Evolutionary conservation across 2,329 filamentous ascomycete species (phyloP).

Genomic region (Aureobasidium sp.): DNA sequence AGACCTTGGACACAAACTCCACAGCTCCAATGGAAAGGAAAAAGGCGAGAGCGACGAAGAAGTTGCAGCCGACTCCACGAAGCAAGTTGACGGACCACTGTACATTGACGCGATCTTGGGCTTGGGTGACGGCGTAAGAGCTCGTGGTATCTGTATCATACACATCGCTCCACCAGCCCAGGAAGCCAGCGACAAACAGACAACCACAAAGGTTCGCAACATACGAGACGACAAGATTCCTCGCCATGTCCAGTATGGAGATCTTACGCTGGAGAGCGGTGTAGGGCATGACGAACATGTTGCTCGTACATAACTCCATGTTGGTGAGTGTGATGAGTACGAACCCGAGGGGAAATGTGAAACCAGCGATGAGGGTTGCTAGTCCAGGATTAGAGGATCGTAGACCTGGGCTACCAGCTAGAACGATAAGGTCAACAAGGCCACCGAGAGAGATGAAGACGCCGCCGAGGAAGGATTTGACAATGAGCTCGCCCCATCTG

Average conservation of each 20-base stretch:
- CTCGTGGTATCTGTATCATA: slow-evolving; percentile 17
- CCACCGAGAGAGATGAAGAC: slow-evolving; percentile 31
- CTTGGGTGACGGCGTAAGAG: slow-evolving; percentile 7
- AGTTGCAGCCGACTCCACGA: slow-evolving; percentile 25
- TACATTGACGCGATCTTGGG: neutral
- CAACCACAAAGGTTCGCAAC: slow-evolving; percentile 17
- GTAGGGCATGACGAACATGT: slow-evolving; percentile 21
- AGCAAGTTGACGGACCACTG: slow-evolving; percentile 20
- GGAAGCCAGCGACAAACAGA: slow-evolving; percentile 19
- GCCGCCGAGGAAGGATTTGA: slow-evolving; percentile 28
- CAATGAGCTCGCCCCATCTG: slow-evolving; percentile 26
- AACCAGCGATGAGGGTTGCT: slow-evolving; percentile 16
- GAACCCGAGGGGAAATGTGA: slow-evolving; percentile 19
- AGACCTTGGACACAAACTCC: slow-evolving; percentile 23
- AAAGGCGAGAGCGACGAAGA: slow-evolving; percentile 22
- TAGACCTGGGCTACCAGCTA: slow-evolving; percentile 24
- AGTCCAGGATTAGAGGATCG: slow-evolving; percentile 18
- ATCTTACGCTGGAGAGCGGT: slow-evolving; percentile 15
- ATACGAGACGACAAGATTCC: slow-evolving; percentile 19
- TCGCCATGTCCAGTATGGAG: slow-evolving; percentile 15
- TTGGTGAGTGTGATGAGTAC: slow-evolving; percentile 19
- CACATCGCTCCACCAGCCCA: slow-evolving; percentile 19
- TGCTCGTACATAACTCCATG: slow-evolving; percentile 19
- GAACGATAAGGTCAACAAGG: slow-evolving; percentile 30
- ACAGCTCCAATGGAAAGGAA: slow-evolving; percentile 19